Percentiles rank a stretch among this genome's conserved stretches.
phyloP scores from a whole-genome alignment of 2,329 filamentous ascomycete genomes.

The Pseudogymnoascus sp. region DNA sequence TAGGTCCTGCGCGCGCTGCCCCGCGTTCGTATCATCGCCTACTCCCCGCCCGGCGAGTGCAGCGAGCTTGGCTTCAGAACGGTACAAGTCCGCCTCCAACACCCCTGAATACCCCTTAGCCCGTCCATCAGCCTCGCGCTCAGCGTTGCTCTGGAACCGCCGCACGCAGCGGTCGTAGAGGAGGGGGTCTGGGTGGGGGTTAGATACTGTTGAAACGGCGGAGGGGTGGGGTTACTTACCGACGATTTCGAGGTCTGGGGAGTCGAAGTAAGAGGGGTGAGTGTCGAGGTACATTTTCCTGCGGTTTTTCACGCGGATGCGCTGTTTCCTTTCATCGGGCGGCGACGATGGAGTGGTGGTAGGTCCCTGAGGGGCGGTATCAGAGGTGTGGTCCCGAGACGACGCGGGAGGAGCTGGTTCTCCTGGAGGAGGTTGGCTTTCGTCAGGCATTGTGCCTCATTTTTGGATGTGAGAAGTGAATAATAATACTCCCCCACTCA shows the following conservation, averaged over 20 bases:
- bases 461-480: not conserved
- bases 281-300: constrained; percentile 29
- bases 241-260: constrained; percentile 29
- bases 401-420: not conserved
- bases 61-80: constrained; percentile 29
- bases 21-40: constrained; percentile 10
- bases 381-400: constrained; percentile 8
- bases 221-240: constrained; percentile 18
- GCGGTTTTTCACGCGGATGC: constrained; percentile 28
- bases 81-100: constrained; percentile 30
- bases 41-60: constrained; percentile 16
- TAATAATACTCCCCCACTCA: not conserved
- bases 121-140: constrained; percentile 30
- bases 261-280: constrained; percentile 29
- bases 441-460: not conserved
- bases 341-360: not conserved
- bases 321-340: not conserved
- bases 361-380: constrained; percentile 21
- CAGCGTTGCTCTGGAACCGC: constrained; percentile 28
- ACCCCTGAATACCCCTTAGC: constrained; percentile 30
- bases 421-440: not conserved
- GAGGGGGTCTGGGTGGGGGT: constrained; percentile 26
- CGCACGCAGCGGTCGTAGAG: constrained; percentile 30
- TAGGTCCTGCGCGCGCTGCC: constrained; percentile 16
- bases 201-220: not conserved